Conservation (phyloP, 2,329 filamentous ascomycete species). For the Pleoardoris graminearum region DNA sequence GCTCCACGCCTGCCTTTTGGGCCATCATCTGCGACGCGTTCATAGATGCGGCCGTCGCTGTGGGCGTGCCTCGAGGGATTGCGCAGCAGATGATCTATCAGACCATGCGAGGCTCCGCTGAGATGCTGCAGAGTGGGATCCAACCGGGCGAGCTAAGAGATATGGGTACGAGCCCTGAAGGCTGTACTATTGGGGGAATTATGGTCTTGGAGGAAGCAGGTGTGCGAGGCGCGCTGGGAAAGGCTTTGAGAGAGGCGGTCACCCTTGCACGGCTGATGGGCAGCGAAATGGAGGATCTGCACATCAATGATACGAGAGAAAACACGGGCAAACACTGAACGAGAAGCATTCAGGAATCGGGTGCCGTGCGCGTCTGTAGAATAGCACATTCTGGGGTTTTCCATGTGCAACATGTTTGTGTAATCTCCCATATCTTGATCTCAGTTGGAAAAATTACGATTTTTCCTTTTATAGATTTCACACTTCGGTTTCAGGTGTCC, state of each 20-base stretch:
- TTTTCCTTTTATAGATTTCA: too few relatives aligned
- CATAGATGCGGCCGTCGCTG: constrained; percentile 36
- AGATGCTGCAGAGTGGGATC: constrained; percentile 36
- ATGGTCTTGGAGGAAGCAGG: constrained; percentile 41
- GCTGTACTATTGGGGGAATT: constrained; percentile 39
- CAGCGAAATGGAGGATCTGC: constrained; percentile 27
- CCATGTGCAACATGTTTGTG: too few relatives aligned
- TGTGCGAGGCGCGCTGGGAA: constrained; percentile 31
- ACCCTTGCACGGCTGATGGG: constrained; percentile 52
- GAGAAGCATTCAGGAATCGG: background rate
- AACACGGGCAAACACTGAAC: background rate
- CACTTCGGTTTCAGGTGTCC: too few relatives aligned
- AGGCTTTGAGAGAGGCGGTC: constrained; percentile 53
- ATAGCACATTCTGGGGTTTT: too few relatives aligned
- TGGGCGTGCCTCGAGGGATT: constrained; percentile 27
- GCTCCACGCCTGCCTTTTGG: constrained; percentile 39
- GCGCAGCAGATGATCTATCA: constrained; percentile 39
- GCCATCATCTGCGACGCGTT: constrained; percentile 38
- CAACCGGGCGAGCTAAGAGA: constrained; percentile 34
- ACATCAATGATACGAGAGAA: constrained; percentile 50
- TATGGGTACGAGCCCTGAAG: constrained; percentile 36
- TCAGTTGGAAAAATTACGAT: too few relatives aligned
- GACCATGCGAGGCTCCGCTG: constrained; percentile 36
- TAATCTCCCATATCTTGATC: too few relatives aligned
- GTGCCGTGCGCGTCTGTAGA: too few relatives aligned